Evolutionary conservation across 2,329 filamentous ascomycete genomes (phyloP), one percentile per base, ranked within the genome.

Genomic region (Bipolaris sorokiniana): DNA sequence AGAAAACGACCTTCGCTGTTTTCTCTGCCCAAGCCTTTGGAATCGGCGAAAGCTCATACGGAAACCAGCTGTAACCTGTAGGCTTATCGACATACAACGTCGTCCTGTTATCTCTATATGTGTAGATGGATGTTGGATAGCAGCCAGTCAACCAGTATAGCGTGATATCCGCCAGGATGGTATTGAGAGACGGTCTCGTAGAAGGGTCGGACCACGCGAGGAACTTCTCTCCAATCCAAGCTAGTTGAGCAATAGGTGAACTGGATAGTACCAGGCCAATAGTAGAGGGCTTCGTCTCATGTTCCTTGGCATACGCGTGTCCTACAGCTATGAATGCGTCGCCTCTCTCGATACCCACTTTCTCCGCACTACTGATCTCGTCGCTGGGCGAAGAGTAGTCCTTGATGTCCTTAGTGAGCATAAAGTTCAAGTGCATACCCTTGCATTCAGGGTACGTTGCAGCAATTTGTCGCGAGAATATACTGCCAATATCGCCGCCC

Each of bases 221-320:
- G 54, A 83, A 83, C 66, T 86, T 86, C 62, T 87, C 84, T 3
- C 81, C 82, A 23, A 86, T 78, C 81, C 86, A 89, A 6, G 81
- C 79, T 2, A 89, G 77, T 18, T 88, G 66, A 0, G 84, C 83
- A 1, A 88, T 59, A 0, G 86, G 86, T 33, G 77, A 85, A 4
- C 81, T 75, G 3, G 80, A 76, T 1, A 88, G 70, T 0, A 79
- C 81, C 5, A 86, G 76, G 0, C 85, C 84, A 42, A 87, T 82
- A 0, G 86, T 88, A 0, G 79, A 77, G 0, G 86, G 82, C 7
- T 82, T 73, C 0, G 84, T 85, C 1, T 76, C 82, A 51, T 88
- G 86, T 66, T 83, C 78, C 0, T 76, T 49, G 0, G 79, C 78
- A 65, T 87, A 89, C 0, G 79, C 83, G 10, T 62, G 67, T 0